Conservation (phyloP, 2,329 filamentous ascomycete genomes). For the Davidsoniella neocaledoniae region DNA sequence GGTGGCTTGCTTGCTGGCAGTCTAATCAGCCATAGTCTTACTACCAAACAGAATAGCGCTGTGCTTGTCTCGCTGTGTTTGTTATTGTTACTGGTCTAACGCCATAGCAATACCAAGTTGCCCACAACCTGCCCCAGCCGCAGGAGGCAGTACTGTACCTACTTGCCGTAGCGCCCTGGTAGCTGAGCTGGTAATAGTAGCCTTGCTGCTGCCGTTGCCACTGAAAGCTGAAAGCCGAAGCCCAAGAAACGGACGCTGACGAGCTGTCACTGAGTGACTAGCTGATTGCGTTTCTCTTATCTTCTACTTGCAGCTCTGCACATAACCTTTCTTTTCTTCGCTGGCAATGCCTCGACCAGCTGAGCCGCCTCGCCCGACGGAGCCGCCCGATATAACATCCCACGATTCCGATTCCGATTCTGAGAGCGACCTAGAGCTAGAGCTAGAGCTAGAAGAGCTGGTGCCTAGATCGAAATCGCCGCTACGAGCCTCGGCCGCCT, state of each 20-base stretch:
- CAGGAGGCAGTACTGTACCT: no score
- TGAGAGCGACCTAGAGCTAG: slow-evolving; percentile 52
- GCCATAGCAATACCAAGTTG: no score
- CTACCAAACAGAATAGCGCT: no score
- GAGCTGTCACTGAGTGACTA: not conserved
- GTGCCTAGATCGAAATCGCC: slow-evolving; percentile 35
- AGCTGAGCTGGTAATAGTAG: no score
- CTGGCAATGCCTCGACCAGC: slow-evolving; percentile 39
- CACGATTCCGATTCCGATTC: slow-evolving; percentile 37
- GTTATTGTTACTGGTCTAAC: no score
- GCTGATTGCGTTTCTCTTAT: not conserved
- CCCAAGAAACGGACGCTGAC: not conserved
- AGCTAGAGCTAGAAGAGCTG: slow-evolving; percentile 64
- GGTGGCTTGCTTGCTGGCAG: no score
- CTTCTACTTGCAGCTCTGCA: not conserved
- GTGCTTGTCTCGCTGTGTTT: no score
- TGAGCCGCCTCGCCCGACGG: slow-evolving; percentile 28
- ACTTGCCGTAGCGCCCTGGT: no score
- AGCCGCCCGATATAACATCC: slow-evolving; percentile 44
- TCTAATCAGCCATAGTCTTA: no score
- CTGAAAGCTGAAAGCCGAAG: slow-evolving; percentile 1
- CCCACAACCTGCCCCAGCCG: no score
- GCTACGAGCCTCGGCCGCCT: slow-evolving; percentile 22
- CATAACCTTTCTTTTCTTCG: not conserved
- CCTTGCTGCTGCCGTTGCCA: no score